phyloP scores from a whole-genome alignment of 164 flowering plant genomes.

The Vitis amurensis region DNA sequence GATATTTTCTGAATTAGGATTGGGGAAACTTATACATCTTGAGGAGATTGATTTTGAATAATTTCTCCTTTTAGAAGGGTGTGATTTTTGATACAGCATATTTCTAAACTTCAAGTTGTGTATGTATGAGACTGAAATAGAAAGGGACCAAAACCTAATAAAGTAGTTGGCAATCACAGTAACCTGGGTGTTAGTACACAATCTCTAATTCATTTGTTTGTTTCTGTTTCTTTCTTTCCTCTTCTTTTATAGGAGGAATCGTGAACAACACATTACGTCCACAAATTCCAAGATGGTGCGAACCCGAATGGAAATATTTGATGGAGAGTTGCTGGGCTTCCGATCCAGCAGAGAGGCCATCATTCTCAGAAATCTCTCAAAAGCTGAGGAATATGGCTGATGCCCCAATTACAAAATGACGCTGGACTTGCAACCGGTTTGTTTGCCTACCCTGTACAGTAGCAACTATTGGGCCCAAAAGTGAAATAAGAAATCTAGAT shows the following conservation, averaged over 20 bases:
- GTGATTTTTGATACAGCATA: no score
- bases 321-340: conserved; percentile 96
- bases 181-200: neutral
- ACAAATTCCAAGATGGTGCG: conserved; percentile 90
- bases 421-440: conserved; percentile 12
- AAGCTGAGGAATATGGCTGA: conserved; percentile 90
- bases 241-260: conserved; percentile 69
- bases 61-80: no score
- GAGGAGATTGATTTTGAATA: no score
- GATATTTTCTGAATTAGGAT: no score
- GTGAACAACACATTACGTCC: conserved; percentile 93
- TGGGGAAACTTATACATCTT: no score
- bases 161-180: no score
- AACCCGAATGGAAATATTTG: conserved; percentile 96
- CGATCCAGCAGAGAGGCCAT: conserved; percentile 83
- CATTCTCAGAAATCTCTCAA: conserved; percentile 88
- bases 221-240: neutral
- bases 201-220: neutral
- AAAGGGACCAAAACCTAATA: no score
- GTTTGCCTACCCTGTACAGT: conserved; percentile 18
- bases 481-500: conserved; percentile 12
- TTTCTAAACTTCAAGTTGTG: no score
- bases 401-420: conserved; percentile 80
- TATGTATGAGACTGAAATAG: no score
- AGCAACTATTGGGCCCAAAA: conserved; percentile 13